Evolutionary conservation across 441 rosid species (phyloP).

Genomic region (Gossypium gossypioides): DNA sequence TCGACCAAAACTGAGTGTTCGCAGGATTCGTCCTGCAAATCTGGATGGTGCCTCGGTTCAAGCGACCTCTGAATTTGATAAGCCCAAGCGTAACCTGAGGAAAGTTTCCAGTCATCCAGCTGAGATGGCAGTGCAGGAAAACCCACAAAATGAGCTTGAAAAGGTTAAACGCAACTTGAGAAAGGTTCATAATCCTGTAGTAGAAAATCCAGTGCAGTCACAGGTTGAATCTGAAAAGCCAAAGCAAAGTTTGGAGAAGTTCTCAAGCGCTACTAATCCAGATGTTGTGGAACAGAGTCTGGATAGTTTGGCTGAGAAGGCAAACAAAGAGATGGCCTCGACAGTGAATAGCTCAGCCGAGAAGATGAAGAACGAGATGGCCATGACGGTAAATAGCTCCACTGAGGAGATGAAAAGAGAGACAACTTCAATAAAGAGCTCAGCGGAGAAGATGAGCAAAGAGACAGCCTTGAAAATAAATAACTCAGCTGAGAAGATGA

Average conservation of each 20-base stretch:
- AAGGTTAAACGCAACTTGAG: constrained; percentile 80
- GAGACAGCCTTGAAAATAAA: constrained; percentile 18
- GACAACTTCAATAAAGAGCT: constrained; percentile 9
- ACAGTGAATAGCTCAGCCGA: constrained; percentile 16
- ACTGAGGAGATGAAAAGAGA: constrained; percentile 28
- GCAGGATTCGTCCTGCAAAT: constrained; percentile 51
- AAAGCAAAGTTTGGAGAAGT: constrained; percentile 40
- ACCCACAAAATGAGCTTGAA: constrained; percentile 76
- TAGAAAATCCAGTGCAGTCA: constrained; percentile 48
- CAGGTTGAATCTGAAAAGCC: constrained; percentile 56
- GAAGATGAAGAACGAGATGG: constrained; percentile 29
- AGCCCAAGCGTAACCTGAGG: constrained; percentile 52
- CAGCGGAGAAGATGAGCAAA: constrained; percentile 24
- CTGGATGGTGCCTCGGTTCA: constrained; percentile 33
- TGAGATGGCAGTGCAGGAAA: constrained; percentile 43
- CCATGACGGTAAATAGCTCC: constrained; percentile 5
- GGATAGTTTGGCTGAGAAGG: constrained; percentile 30
- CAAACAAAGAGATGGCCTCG: constrained; percentile 26
- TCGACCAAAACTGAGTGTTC: constrained; percentile 57
- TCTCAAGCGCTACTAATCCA: constrained; percentile 24
- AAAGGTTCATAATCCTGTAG: constrained; percentile 66
- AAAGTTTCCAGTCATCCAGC: constrained; percentile 46
- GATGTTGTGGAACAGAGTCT: constrained; percentile 25
- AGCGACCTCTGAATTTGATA: constrained; percentile 51
- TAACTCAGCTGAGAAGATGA: constrained; percentile 19